These are phyloP conservation scores for Phaeosphaeria sp. DNA, from an alignment of 2,329 filamentous ascomycete genomes.

Conservation along the genomic window DNA sequence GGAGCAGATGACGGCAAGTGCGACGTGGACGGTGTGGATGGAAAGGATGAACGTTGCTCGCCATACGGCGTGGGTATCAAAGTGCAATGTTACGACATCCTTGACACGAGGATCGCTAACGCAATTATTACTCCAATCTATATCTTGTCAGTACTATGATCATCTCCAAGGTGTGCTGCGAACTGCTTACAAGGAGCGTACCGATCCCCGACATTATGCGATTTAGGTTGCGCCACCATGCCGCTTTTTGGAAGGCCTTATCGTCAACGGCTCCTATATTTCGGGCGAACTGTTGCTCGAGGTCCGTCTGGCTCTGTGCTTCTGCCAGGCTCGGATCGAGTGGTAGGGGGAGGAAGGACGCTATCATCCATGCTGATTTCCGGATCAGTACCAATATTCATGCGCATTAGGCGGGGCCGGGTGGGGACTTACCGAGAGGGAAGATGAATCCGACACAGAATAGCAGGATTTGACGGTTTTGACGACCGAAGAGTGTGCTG, in stretches of 20 bases:
- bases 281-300: constrained; percentile 55
- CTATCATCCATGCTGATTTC: constrained; percentile 76
- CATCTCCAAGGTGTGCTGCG: constrained; percentile 1
- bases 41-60: constrained; percentile 7
- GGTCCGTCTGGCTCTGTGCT: constrained; percentile 42
- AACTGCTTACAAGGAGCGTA: constrained; percentile 59
- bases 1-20: constrained; percentile 5
- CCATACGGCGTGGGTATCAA: constrained; percentile 5
- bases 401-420: constrained; percentile 4
- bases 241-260: constrained; percentile 64
- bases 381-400: constrained; percentile 22
- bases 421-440: constrained; percentile 60
- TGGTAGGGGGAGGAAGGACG: constrained; percentile 75
- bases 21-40: constrained; percentile 3
- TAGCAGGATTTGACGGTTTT: constrained; percentile 76
- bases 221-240: constrained; percentile 70
- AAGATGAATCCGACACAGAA: constrained; percentile 81
- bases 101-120: constrained; percentile 46
- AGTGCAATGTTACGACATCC: constrained; percentile 31
- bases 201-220: constrained; percentile 67
- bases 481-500: constrained; percentile 66
- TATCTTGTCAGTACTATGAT: constrained; percentile 16
- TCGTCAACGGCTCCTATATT: constrained; percentile 55
- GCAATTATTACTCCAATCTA: constrained; percentile 33
- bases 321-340: constrained; percentile 58